These are phyloP conservation scores for Bombardia bombarda DNA, from an alignment of 495 filamentous ascomycete genomes.

Conservation along the genomic window DNA sequence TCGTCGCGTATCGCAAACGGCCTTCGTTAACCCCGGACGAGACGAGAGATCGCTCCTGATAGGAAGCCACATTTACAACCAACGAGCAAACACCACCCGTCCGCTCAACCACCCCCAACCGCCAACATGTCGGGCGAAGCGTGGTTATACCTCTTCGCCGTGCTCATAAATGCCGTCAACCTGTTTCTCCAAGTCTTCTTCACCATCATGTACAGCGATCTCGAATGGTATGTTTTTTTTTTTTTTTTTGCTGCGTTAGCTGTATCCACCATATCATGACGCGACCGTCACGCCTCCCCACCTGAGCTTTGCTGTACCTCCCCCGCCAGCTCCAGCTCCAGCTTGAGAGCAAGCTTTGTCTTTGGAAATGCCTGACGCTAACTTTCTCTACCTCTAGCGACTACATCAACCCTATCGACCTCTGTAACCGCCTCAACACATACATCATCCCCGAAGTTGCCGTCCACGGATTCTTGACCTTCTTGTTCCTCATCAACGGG, in stretches of 20 bases:
- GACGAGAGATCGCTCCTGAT: too few relatives aligned
- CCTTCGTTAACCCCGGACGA: background rate
- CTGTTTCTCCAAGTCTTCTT: conserved; percentile 99
- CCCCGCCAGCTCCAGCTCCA: background rate
- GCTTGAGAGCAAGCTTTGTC: conserved; percentile 14
- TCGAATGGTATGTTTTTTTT: conserved; percentile 77
- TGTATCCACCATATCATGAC: background rate
- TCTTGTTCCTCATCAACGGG: conserved; percentile 94
- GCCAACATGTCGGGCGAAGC: conserved; percentile 95
- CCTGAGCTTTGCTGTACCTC: background rate
- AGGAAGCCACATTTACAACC: too few relatives aligned
- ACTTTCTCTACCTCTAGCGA: conserved; percentile 59
- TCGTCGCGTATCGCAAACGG: background rate
- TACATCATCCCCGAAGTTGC: conserved; percentile 99
- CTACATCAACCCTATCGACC: conserved; percentile 99
- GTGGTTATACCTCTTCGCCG: conserved; percentile 97
- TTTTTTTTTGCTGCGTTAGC: background rate
- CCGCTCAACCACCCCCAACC: conserved; percentile 7
- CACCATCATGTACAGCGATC: conserved; percentile 99
- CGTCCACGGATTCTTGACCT: conserved; percentile 90
- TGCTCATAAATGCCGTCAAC: conserved; percentile 99
- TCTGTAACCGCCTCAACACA: conserved; percentile 99
- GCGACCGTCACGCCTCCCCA: too few relatives aligned
- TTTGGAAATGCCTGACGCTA: too few relatives aligned
- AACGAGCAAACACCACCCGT: too few relatives aligned